phyloP scores from a whole-genome alignment of 495 filamentous ascomycete species.

The Penicillium coprophilum region DNA sequence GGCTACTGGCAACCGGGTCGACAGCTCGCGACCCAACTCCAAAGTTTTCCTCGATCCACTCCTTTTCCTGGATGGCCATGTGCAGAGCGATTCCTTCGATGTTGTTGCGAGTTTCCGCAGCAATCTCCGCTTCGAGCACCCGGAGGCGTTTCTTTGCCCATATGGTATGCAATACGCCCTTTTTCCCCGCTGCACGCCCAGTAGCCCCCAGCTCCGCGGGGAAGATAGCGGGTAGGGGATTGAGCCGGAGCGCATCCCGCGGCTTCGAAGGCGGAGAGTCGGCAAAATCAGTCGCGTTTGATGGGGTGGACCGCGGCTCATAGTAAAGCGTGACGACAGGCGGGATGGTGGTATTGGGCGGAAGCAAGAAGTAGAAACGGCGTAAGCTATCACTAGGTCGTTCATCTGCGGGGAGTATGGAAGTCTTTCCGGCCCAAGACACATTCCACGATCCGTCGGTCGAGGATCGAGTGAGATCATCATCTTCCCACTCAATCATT shows the following conservation, averaged over 20 bases:
- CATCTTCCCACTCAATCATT: conserved; percentile 80
- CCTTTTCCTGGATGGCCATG: conserved; percentile 77
- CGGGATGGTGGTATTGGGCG: conserved; percentile 64
- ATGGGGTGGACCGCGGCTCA: conserved; percentile 29
- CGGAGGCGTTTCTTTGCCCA: conserved; percentile 78
- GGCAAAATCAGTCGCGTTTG: conserved; percentile 8
- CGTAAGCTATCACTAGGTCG: conserved; percentile 53
- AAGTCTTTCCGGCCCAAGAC: conserved; percentile 71
- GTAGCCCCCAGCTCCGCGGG: conserved; percentile 66
- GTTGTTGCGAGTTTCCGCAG: conserved; percentile 59
- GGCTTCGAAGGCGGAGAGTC: conserved; percentile 11
- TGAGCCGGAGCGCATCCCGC: conserved; percentile 50
- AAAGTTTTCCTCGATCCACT: conserved; percentile 80
- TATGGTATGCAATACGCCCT: conserved; percentile 77
- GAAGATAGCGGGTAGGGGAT: conserved; percentile 79
- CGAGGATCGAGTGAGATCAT: conserved; percentile 39
- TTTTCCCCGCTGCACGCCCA: conserved; percentile 64
- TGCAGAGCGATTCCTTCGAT: conserved; percentile 73
- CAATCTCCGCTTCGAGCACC: conserved; percentile 71
- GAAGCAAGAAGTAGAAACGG: conserved; percentile 73
- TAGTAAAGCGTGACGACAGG: conserved; percentile 64
- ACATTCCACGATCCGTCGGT: conserved; percentile 61
- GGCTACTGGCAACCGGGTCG: conserved; percentile 16
- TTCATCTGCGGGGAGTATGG: conserved; percentile 64
- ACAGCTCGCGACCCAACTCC: conserved; percentile 49